Evolutionary conservation across 192 early-diverging fungal species (phyloP), one percentile per base, ranked within the genome.

Genomic region (Neocallimastix lanati): DNA sequence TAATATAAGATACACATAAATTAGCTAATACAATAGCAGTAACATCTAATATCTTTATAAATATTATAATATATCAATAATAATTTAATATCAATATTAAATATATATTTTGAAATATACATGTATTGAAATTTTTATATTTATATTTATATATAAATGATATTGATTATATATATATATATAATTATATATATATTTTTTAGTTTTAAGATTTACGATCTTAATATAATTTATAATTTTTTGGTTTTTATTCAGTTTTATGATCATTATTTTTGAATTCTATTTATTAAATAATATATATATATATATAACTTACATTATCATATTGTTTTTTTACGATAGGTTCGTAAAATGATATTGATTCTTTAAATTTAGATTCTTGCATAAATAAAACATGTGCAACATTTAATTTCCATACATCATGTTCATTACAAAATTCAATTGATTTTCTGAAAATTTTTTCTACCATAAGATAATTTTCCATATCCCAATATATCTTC

Each of bases 361-460:
- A 88, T 80, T 91, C 90, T 82, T 91, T 91, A 84, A 90, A 91
- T 80, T 91, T 91, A 80, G 79, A 86, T 78, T 91, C 90, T 81
- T 91, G 90, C 90, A 91, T 91, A 78, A 91, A 91, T 38, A 91
- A 83, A 67, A 91, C 90, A 78, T 91, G 90, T 1, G 90, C 90
- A 15, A 91, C 90, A 82, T 91, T 91, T 58, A 91, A 84, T 80
- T 91, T 91, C 90, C 90, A 91, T 4, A 87, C 82, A 81, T 91
- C 90, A 79, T 90, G 86, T 82, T 91, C 90, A 82, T 90, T 89
- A 84, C 90, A 91, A 79, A 91, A 91, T 82, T 91, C 90, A 79
- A 91, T 88, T 29, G 81, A 83, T 80, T 91, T 91, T 18, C 90
- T 77, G 80, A 91, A 91, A 38, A 91, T 86, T 81, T 88, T 90